Conservation (phyloP, 352 stramenopile species). For the Phytophthora megakarya region DNA sequence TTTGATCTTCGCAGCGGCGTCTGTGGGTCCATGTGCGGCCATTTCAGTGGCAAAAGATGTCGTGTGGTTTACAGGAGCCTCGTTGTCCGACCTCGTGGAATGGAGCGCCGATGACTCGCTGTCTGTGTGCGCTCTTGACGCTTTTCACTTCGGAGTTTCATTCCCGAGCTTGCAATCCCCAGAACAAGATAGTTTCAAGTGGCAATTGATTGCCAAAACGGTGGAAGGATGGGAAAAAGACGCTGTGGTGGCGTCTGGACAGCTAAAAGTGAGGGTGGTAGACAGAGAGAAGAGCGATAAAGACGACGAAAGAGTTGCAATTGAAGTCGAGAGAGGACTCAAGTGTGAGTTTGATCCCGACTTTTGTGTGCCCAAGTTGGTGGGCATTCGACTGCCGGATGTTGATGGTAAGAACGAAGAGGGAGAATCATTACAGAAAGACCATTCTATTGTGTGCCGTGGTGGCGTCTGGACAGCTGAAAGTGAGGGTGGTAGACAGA, state of each 20-base stretch:
- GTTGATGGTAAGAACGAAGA: slow-evolving; percentile 17
- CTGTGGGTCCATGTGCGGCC: neutral
- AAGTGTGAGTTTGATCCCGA: slow-evolving; percentile 57
- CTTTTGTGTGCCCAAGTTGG: slow-evolving; percentile 60
- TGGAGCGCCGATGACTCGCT: slow-evolving; percentile 12
- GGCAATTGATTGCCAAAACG: slow-evolving; percentile 32
- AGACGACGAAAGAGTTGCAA: slow-evolving; percentile 1
- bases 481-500: neutral
- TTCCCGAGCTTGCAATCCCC: slow-evolving; percentile 19
- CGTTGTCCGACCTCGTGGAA: neutral
- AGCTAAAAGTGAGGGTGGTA: slow-evolving; percentile 4
- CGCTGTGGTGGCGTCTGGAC: slow-evolving; percentile 19
- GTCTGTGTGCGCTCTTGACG: slow-evolving; percentile 31
- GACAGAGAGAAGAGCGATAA: neutral
- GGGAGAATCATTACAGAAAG: slow-evolving; percentile 30
- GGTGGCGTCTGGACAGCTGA: slow-evolving; percentile 12
- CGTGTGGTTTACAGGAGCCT: slow-evolving; percentile 10
- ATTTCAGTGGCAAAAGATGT: neutral
- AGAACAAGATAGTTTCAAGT: slow-evolving; percentile 26
- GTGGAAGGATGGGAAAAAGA: slow-evolving; percentile 18
- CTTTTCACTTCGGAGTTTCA: slow-evolving; percentile 41
- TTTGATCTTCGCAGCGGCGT: slow-evolving; percentile 13
- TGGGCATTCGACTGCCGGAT: slow-evolving; percentile 56
- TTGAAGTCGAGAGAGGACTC: slow-evolving; percentile 9
- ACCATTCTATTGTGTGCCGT: slow-evolving; percentile 53